A percentile compares a stretch with the other conserved stretches of the same genome.
Evolutionary conservation across 2,329 filamentous ascomycete species (phyloP).

Genomic region (Aureobasidium sp.): DNA sequence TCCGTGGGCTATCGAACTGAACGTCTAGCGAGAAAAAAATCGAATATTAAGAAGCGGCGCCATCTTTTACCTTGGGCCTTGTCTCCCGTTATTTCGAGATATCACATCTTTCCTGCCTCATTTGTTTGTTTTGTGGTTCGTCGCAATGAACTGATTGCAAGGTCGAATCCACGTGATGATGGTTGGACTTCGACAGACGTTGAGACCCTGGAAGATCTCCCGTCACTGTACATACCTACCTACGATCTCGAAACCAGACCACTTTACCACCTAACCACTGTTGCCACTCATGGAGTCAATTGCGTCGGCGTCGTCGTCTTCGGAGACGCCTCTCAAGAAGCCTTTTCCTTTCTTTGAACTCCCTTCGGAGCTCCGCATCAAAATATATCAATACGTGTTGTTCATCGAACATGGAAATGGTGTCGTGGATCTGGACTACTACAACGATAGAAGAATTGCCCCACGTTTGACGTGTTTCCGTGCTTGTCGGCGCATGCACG

Average conservation of each 20-base stretch:
- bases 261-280: background rate
- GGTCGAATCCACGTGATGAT: conserved; percentile 11
- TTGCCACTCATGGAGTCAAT: conserved; percentile 2
- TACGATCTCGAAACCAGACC: background rate
- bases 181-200: background rate
- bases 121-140: background rate
- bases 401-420: background rate
- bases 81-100: background rate
- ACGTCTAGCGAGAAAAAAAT: conserved; percentile 5
- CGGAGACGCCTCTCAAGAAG: conserved; percentile 16
- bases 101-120: background rate
- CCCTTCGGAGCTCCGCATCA: conserved; percentile 62
- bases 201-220: background rate
- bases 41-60: conserved; percentile 6
- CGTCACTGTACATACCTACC: conserved; percentile 1
- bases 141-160: conserved; percentile 7
- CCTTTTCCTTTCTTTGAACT: conserved; percentile 61
- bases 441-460: conserved; percentile 57
- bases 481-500: conserved; percentile 54
- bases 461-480: conserved; percentile 52
- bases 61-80: background rate
- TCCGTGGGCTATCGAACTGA: conserved; percentile 7
- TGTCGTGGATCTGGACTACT: conserved; percentile 58
- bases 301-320: background rate
- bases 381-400: conserved; percentile 61